phyloP scores from a whole-genome alignment of 2,329 filamentous ascomycete species.

The Neonectria ditissima region DNA sequence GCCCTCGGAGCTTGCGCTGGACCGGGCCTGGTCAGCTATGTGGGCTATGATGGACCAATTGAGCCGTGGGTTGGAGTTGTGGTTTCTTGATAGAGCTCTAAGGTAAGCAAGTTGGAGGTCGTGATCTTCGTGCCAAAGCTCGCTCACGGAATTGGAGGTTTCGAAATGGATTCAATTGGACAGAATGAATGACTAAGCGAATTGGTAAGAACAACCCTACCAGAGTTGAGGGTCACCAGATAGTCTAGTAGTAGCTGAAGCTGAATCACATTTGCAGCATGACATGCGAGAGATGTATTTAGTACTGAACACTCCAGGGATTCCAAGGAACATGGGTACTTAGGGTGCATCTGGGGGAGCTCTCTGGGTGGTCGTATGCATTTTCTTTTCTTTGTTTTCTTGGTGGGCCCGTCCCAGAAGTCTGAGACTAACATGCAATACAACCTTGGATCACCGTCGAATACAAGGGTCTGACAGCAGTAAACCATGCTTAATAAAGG shows the following conservation, averaged over 20 bases:
- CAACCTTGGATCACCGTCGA: constrained; percentile 3
- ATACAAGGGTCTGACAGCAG: background rate
- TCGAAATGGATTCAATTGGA: constrained; percentile 11
- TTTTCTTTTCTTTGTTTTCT: background rate
- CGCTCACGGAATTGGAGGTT: constrained; percentile 10
- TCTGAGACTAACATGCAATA: constrained; percentile 6
- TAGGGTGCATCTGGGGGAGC: too few relatives aligned
- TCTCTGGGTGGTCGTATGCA: background rate
- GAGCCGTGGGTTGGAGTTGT: background rate
- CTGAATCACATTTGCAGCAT: background rate
- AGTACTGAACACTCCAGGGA: background rate
- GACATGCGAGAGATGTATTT: constrained; percentile 5
- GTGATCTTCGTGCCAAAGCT: constrained; percentile 6
- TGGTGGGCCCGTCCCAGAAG: background rate
- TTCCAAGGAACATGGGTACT: background rate
- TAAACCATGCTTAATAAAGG: background rate
- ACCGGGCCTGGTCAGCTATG: background rate
- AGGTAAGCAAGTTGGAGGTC: background rate
- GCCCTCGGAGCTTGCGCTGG: constrained; percentile 3
- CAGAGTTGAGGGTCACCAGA: background rate
- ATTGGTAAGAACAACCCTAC: too few relatives aligned
- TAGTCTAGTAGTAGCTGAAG: constrained; percentile 4
- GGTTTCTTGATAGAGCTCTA: background rate
- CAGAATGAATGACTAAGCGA: constrained; percentile 15
- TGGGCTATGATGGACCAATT: background rate